A percentile compares a stretch with the other conserved stretches of the same genome.
Conservation (phyloP, 176 grass and related monocot species). For the Thalia dealbata region DNA sequence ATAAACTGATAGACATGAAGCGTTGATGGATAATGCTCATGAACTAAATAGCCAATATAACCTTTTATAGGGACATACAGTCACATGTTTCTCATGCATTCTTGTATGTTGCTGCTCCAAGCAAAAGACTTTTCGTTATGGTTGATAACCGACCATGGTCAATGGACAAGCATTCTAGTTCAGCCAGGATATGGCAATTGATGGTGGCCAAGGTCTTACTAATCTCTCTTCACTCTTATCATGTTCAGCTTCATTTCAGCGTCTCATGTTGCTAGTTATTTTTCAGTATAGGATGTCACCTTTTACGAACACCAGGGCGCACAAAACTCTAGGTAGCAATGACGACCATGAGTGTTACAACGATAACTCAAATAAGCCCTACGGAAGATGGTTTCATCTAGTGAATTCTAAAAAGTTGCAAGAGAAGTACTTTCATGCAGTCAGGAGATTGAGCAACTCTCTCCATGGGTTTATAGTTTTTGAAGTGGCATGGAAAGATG, state of each 20-base stretch:
- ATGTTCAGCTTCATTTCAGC: not conserved
- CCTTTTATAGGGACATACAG: slow-evolving; percentile 60
- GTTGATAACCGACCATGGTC: slow-evolving; percentile 93
- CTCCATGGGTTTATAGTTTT: slow-evolving; percentile 84
- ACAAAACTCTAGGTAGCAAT: slow-evolving; percentile 3
- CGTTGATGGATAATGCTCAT: not conserved
- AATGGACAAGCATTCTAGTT: slow-evolving; percentile 43
- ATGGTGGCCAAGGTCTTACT: slow-evolving; percentile 76
- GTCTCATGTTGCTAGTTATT: not conserved
- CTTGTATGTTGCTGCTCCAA: slow-evolving; percentile 59
- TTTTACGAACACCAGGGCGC: slow-evolving; percentile 47
- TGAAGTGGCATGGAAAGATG: slow-evolving; percentile 71
- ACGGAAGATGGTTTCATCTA: slow-evolving; percentile 34
- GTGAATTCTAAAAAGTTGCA: slow-evolving; percentile 25
- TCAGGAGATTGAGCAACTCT: slow-evolving; percentile 24
- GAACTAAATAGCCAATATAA: not conserved
- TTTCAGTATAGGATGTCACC: slow-evolving; percentile 91
- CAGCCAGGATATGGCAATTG: slow-evolving; percentile 75
- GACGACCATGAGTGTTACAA: slow-evolving; percentile 1
- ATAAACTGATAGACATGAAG: not conserved
- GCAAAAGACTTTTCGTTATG: slow-evolving; percentile 73
- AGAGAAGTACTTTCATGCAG: slow-evolving; percentile 4
- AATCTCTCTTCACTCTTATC: not conserved
- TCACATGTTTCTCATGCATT: slow-evolving; percentile 69
- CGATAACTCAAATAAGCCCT: slow-evolving; percentile 21